These are phyloP conservation scores for Entomortierella lignicola DNA, from an alignment of 192 early-diverging fungal genomes.

Conservation along the genomic window DNA sequence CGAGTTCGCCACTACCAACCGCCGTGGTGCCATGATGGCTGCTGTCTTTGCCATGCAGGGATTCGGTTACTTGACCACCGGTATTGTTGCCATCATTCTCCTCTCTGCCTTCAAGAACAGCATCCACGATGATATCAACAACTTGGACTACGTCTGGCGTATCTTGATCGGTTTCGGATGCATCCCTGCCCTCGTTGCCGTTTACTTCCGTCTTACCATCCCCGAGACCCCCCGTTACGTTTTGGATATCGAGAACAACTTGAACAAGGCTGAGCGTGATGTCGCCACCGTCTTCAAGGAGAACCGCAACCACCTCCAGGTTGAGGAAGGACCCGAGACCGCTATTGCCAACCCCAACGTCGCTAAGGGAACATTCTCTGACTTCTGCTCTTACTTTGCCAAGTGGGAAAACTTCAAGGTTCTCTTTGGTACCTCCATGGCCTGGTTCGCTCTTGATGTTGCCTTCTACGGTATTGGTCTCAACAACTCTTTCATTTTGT, in stretches of 20 bases:
- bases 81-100: conserved; percentile 77
- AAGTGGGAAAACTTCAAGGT: conserved; percentile 77
- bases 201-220: conserved; percentile 91
- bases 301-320: conserved; percentile 33
- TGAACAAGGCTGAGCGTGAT: conserved; percentile 41
- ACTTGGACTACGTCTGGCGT: conserved; percentile 94
- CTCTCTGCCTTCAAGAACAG: conserved; percentile 78
- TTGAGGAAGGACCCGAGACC: no score
- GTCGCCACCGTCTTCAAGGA: conserved; percentile 40
- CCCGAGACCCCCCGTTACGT: conserved; percentile 89
- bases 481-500: conserved; percentile 48
- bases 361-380: conserved; percentile 17
- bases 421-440: conserved; percentile 71
- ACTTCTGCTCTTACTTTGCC: conserved; percentile 61
- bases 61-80: conserved; percentile 83
- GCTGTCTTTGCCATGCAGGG: no score
- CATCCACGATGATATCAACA: conserved; percentile 71
- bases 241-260: conserved; percentile 56
- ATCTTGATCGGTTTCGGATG: conserved; percentile 86
- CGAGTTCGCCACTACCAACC: conserved; percentile 84
- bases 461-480: conserved; percentile 58
- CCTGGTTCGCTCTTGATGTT: conserved; percentile 76
- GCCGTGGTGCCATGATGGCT: conserved; percentile 90
- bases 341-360: no score
- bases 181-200: conserved; percentile 82